These are phyloP conservation scores for Mycena metata DNA, from an alignment of 768 basidiomycete species.

Conservation along the genomic window DNA sequence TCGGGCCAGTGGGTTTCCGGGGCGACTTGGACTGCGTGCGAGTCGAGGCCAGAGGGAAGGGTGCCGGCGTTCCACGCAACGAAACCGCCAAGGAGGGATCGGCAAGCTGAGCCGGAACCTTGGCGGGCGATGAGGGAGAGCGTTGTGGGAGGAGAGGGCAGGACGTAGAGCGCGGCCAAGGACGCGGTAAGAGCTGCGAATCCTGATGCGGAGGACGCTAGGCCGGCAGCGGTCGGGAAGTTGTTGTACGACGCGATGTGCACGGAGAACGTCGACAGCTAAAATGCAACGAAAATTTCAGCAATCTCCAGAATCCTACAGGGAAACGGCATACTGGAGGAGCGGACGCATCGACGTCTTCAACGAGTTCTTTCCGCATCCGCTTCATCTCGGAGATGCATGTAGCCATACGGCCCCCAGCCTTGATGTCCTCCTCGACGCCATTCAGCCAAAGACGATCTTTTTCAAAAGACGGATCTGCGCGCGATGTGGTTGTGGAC, in stretches of 20 bases:
- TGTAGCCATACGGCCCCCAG: conserved; percentile 80
- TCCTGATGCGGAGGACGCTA: conserved; percentile 97
- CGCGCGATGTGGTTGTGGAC: conserved; percentile 93
- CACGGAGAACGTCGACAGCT: conserved; percentile 81
- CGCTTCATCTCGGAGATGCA: conserved; percentile 92
- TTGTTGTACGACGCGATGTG: conserved; percentile 98
- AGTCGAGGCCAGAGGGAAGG: conserved; percentile 81
- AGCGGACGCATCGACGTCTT: conserved; percentile 73
- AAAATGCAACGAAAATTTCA: conserved; percentile 27
- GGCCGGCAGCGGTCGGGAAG: conserved; percentile 98
- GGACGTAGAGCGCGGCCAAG: conserved; percentile 86
- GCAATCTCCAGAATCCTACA: neutral
- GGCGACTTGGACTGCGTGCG: conserved; percentile 89
- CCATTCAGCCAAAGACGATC: conserved; percentile 97
- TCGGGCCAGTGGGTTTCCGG: conserved; percentile 92
- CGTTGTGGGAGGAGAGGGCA: conserved; percentile 81
- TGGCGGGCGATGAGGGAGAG: conserved; percentile 97
- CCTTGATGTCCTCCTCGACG: conserved; percentile 89
- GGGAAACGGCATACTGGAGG: conserved; percentile 68
- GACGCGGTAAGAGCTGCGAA: conserved; percentile 96
- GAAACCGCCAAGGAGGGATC: conserved; percentile 97
- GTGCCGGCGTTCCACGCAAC: conserved; percentile 94
- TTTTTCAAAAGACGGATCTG: conserved; percentile 76
- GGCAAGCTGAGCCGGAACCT: conserved; percentile 97
- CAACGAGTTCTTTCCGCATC: conserved; percentile 77